Conservation (phyloP, 768 basidiomycete genomes). For the Suillus lakei region DNA sequence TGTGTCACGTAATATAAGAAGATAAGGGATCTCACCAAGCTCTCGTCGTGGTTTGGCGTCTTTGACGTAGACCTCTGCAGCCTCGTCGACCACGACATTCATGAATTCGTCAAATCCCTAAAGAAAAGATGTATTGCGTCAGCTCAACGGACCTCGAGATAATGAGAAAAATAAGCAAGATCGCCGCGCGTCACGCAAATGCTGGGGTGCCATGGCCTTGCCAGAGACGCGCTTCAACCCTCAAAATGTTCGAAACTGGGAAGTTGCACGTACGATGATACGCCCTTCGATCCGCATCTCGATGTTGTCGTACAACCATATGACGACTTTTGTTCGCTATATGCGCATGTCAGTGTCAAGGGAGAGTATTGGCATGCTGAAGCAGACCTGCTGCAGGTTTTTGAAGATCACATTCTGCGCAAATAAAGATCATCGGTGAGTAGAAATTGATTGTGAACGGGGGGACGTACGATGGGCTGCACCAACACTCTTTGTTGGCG, state of each 20-base stretch:
- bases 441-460: slow-evolving; percentile 2
- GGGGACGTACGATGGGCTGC: slow-evolving; percentile 89
- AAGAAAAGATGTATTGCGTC: slow-evolving; percentile 19
- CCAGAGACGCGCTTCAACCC: slow-evolving; percentile 44
- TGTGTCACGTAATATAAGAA: slow-evolving; percentile 11
- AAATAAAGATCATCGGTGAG: slow-evolving; percentile 15
- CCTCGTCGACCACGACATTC: slow-evolving; percentile 96
- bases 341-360: slow-evolving; percentile 18
- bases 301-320: slow-evolving; percentile 97
- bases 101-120: slow-evolving; percentile 99
- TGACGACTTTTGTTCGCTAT: slow-evolving; percentile 81
- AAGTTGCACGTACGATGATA: slow-evolving; percentile 79
- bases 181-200: slow-evolving; percentile 11
- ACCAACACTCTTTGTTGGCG: slow-evolving; percentile 98
- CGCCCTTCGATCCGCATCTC: slow-evolving; percentile 96
- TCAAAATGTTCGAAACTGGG: slow-evolving; percentile 30
- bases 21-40: slow-evolving; percentile 62
- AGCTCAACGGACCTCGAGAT: slow-evolving; percentile 23
- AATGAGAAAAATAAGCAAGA: slow-evolving; percentile 12
- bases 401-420: slow-evolving; percentile 95
- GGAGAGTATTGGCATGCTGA: slow-evolving; percentile 5
- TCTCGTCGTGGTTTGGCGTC: slow-evolving; percentile 85
- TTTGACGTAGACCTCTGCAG: slow-evolving; percentile 89
- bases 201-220: slow-evolving; percentile 39
- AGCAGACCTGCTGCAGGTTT: slow-evolving; percentile 83